Conservation (phyloP, 2,329 filamentous ascomycete genomes). For the Thermoascus crustaceus region DNA sequence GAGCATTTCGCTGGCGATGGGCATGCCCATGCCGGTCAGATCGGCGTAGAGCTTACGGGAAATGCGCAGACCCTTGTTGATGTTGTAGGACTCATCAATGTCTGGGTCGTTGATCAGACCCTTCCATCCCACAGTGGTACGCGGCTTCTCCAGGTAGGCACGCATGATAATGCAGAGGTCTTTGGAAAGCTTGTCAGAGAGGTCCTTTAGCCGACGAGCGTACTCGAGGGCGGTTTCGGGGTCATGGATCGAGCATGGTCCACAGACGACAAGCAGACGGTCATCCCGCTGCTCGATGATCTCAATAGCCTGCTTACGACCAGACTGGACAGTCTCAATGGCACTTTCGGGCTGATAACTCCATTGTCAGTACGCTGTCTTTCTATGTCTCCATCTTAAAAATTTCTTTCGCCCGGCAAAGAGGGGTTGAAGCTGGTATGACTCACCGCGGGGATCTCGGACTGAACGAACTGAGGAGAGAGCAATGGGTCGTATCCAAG, state of each 20-base stretch:
- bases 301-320: conserved; percentile 52
- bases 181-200: conserved; percentile 69
- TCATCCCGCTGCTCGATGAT: conserved; percentile 70
- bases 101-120: conserved; percentile 98
- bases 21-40: conserved; percentile 77
- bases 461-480: conserved; percentile 75
- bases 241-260: conserved; percentile 96
- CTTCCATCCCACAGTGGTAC: conserved; percentile 98
- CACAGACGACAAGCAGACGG: conserved; percentile 86
- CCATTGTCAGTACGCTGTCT: conserved; percentile 10
- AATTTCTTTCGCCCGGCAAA: conserved; percentile 62
- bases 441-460: conserved; percentile 64
- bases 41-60: conserved; percentile 92
- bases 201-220: conserved; percentile 64
- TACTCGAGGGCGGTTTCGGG: conserved; percentile 83
- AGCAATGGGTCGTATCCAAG: conserved; percentile 91
- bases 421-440: conserved; percentile 52
- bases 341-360: conserved; percentile 29
- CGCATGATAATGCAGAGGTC: conserved; percentile 95
- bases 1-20: conserved; percentile 95
- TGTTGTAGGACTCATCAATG: conserved; percentile 94
- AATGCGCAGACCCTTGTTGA: conserved; percentile 94
- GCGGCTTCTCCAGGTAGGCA: conserved; percentile 96
- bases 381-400: conserved; percentile 46
- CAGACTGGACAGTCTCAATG: conserved; percentile 35